Base-by-base conservation (phyloP, 2,329 filamentous ascomycete species). In the Ceratocystis diversiconidia region DNA sequence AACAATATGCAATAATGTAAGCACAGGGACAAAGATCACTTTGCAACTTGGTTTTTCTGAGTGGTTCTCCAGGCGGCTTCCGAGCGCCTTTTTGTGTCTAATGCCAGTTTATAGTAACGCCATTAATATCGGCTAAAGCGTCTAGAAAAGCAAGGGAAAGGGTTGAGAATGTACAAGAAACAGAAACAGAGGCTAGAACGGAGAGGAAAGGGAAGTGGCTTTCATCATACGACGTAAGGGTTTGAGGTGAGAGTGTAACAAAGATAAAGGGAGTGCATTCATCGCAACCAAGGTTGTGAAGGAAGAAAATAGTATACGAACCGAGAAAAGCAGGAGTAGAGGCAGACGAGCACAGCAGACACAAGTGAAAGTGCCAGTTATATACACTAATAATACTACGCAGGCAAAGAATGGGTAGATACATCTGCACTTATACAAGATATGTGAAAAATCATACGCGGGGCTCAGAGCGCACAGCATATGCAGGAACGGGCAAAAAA, bases 141-240 rank as follows among this genome's bases (percentile, higher is more conserved):
- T 32, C 52, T 59, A 30, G 52, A 59, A 59, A 30, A 59, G 28
- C 52, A 30, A 59, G 52, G 52, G 25, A n/a, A 59, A 59, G 52
- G 36, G 25, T 15, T 19, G 19, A 52, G 48, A 59, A 59, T 59
- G 52, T 8, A 12, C 15, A 59, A 59, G 52, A 30, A 59, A 4
- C 25, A 30, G 25, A 17, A 36, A 12, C 28, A 57, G n/a, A 30
- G 28, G 15, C n/a, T 59, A 7, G 28, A 7, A 12, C 17, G 15
- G 8, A 30, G 25, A 17, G 12, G 5, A 59, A 10, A 59, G 52
- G 52, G 28, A 50, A 12, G 46, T 28, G 46, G 10, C 36, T 41
- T 41, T 41, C 36, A 41, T 41, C 36, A 41, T 41, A 4, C 36
- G 10, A 41, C 36, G 10, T 41, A 41, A 41, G 10, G 36, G 36